Evolutionary conservation across 768 basidiomycete species (phyloP).

Genomic region (Terana coerulea): DNA sequence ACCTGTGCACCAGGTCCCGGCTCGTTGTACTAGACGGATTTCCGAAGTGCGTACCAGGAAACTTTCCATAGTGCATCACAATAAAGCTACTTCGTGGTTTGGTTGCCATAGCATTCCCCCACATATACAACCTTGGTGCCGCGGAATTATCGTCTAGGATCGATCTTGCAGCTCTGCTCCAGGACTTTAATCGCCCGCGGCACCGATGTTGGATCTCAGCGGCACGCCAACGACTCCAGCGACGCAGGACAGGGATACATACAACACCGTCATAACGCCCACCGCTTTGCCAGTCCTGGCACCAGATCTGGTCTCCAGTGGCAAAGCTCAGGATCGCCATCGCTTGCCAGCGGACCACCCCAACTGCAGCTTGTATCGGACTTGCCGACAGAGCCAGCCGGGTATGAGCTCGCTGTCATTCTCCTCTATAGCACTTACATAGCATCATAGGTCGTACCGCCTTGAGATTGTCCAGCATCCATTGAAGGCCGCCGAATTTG

Average conservation of each 20-base stretch:
- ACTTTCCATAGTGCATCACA: slow-evolving; percentile 2
- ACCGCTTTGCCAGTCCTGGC: neutral
- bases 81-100: neutral
- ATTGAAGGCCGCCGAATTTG: slow-evolving; percentile 77
- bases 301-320: neutral
- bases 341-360: neutral
- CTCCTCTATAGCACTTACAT: neutral
- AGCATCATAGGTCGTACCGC: slow-evolving; percentile 49
- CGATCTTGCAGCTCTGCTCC: neutral
- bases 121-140: neutral
- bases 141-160: neutral
- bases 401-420: neutral
- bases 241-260: neutral
- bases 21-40: neutral
- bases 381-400: neutral
- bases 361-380: neutral
- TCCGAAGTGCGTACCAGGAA: slow-evolving; percentile 13
- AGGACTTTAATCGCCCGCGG: neutral
- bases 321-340: neutral
- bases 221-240: neutral
- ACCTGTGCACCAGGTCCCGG: neutral
- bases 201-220: neutral
- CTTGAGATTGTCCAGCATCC: slow-evolving; percentile 88
- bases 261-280: neutral
- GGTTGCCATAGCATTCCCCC: slow-evolving; percentile 11